Evolutionary conservation across 768 basidiomycete genomes (phyloP), one percentile per base, ranked within the genome.

Genomic region (Suillus subaureus): DNA sequence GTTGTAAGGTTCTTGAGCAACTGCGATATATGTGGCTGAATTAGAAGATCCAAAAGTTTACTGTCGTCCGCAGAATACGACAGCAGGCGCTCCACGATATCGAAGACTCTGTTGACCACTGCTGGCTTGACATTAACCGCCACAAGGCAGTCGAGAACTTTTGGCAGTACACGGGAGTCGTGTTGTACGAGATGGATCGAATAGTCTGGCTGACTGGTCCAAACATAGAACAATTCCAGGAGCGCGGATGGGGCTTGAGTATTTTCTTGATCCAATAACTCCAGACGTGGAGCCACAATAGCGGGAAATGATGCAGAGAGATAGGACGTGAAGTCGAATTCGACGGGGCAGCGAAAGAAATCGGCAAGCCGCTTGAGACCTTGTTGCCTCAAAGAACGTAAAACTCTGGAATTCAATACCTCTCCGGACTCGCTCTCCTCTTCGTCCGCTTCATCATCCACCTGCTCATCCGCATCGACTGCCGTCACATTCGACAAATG

Each of bases 191-290:
- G 81, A 74, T 87, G 89, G 11, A 74, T 73, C n/a, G 84, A 81
- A 66, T 88, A 85, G 15, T 87, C 81, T 2, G 79, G 80, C 21
- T 85, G 81, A 18, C 81, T 74, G 0, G 93, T 86, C 92, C 96
- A 96, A 7, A 84, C 79, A 65, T 88, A 84, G 78, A 97, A 92
- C 26, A 98, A 81, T 45, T 97, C 95, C 51, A 99, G 79, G 21
- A 97, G 81, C 0, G 93, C 89, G 0, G 96, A 97, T 0, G 97
- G 96, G 0, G 93, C 85, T 75, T 98, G 97, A 0, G 91, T 93
- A 71, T 96, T 99, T 76, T 99, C 97, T 51, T 78, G 82, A 66
- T 91, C 89, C 31, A 99, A 81, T 4, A 79, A 76, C 0, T 86
- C 79, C 28, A 99, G 82, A 7, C 97, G 91, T 0, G 97, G 96